Evolutionary conservation across 73 alveolate genomes (phyloP), one percentile per base, ranked within the genome.

Genomic region (Effrenium voratum): DNA sequence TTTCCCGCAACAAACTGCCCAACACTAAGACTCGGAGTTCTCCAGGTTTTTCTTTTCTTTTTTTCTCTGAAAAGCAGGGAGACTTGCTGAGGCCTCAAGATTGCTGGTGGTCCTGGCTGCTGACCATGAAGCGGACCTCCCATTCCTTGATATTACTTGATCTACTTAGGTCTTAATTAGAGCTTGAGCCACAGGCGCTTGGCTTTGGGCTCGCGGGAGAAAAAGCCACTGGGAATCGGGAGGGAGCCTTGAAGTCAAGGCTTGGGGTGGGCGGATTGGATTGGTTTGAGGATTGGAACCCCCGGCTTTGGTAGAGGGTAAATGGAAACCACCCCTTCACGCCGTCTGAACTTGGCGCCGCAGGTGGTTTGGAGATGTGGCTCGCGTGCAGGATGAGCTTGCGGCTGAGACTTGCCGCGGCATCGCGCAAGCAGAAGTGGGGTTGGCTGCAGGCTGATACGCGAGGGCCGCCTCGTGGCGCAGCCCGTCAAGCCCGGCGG

Each of bases 51-150:
- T 57, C 19, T 52, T 52, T 52, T 52, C 28, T 3, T 24, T 32
- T 24, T 57, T 32, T 57, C 19, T 1, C 0, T 57, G 72, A 24
- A 13, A 6, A 57, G 19, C 6, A 6, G 72, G 72, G 72, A 19
- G 66, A 32, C 19, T 2, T 26, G 0, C 47, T 12, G 47, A 88
- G 96, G 96, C 38, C 96, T 88, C 26, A 77, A 88, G 49, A 63
- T 88, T 30, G 96, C 96, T n/a, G 96, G 96, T 57, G 96, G 96
- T 26, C 82, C 96, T 45, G 96, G 96, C 34, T 88, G 96, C 59
- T 88, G 87, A 68, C 49, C 72, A 60, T 30, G 2, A 46, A 79
- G n/a, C n/a, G n/a, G n/a, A n/a, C n/a, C n/a, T n/a, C n/a, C n/a
- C n/a, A n/a, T n/a, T n/a, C n/a, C n/a, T n/a, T n/a, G n/a, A n/a